Base-by-base conservation (phyloP, 208 protist species). In the Tritrichomonas foetus region DNA sequence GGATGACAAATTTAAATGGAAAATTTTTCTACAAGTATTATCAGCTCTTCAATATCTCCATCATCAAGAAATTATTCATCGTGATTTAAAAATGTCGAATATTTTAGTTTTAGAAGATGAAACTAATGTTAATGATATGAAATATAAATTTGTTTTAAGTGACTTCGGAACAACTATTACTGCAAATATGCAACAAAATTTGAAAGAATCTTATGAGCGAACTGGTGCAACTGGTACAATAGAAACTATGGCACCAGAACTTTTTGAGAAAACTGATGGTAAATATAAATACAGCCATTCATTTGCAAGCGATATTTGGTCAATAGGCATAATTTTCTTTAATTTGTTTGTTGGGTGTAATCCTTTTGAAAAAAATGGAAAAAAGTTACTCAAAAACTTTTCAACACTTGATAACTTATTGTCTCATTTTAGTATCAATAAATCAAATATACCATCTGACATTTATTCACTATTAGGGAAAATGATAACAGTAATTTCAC, bases 61-160 rank as follows among this genome's bases (percentile, higher is more conserved):
- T 84, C 69, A 95, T 44, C 66, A 66, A 27, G 72, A 66, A 44
- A 95, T 95, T 47, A 57, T 95, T 27, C 95, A 95, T 93, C 16
- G 94, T 22, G 95, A 95, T 72, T 25, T 95, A 30, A 95, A 95
- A 82, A 75, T 94, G 39, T 93, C 94, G 8, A 95, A 95, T 66
- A 92, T 95, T 22, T n/a, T 95, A 0, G 53, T 95, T 11, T 93
- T 69, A 36, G 66, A 93, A 57, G 50, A 72, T 47, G 36, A 93
- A 13, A 30, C 69, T 61, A 61, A 61, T 61, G 30, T 25, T 33
- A 25, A 47, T 72, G 25, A 64, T 74, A 36, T 93, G 36, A 16
- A 36, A 50, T 39, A 49, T 64, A 53, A 36, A 53, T 89, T 89
- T 30, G 78, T 47, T 30, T 30, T 89, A 16, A 57, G 27, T 20